Conservation (phyloP, 2,329 filamentous ascomycete genomes). For the Talaromyces sp. region DNA sequence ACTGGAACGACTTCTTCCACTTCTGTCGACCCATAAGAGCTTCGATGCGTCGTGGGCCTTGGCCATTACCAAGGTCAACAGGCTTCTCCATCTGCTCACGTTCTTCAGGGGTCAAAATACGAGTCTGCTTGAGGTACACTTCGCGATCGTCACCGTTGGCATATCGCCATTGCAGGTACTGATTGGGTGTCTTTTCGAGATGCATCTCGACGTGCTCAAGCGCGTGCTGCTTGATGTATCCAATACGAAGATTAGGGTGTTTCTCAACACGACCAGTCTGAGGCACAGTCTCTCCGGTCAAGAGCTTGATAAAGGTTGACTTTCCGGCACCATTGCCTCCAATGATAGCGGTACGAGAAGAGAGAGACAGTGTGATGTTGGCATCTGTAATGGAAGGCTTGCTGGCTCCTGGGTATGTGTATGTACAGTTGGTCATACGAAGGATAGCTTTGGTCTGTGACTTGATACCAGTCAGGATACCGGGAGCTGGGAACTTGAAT, state of each 20-base stretch:
- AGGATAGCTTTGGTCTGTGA: constrained; percentile 91
- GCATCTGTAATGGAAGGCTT: constrained; percentile 88
- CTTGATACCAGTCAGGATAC: constrained; percentile 92
- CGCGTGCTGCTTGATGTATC: constrained; percentile 99
- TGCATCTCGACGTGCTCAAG: constrained; percentile 99
- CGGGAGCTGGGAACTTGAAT: constrained; percentile 97
- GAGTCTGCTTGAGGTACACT: constrained; percentile 95
- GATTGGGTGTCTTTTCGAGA: constrained; percentile 96
- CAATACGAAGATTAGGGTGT: constrained; percentile 96
- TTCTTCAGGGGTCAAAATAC: constrained; percentile 80
- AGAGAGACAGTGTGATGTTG: constrained; percentile 81
- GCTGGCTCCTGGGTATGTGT: constrained; percentile 82
- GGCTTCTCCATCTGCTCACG: constrained; percentile 87
- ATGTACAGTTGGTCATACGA: constrained; percentile 87
- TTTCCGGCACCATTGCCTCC: constrained; percentile 97
- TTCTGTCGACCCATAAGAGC: constrained; percentile 93
- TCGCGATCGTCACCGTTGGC: constrained; percentile 95
- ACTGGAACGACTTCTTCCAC: constrained; percentile 98
- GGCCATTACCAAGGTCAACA: constrained; percentile 80
- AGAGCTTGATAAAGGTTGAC: constrained; percentile 94
- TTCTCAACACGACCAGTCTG: constrained; percentile 87
- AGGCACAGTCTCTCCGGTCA: constrained; percentile 88
- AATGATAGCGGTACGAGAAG: constrained; percentile 92
- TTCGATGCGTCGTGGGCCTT: constrained; percentile 73
- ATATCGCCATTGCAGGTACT: constrained; percentile 98